Conservation (phyloP, 257 asterid species). For the Gentiana dahurica region DNA sequence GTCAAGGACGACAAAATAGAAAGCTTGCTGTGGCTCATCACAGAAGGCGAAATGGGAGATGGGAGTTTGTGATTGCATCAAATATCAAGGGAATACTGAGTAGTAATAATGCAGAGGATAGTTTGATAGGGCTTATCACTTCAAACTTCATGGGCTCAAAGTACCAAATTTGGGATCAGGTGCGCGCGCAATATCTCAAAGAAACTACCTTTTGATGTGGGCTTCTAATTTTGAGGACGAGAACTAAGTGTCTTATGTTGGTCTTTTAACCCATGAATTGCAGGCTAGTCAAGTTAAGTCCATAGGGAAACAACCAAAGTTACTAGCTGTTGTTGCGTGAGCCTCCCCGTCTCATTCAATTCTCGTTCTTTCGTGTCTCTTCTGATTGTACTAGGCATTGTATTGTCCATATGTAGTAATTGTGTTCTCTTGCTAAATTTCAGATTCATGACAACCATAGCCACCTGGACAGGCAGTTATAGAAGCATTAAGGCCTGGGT, state of each 20-base stretch:
- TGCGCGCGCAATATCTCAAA: conserved; percentile 3
- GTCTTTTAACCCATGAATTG: conserved; percentile 4
- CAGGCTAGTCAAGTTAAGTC: conserved; percentile 48
- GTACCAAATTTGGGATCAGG: conserved; percentile 82
- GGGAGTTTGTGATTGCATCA: conserved; percentile 70
- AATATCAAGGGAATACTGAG: conserved; percentile 33
- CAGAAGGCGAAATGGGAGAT: conserved; percentile 53
- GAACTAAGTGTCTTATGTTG: neutral
- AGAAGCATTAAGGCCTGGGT: conserved; percentile 86
- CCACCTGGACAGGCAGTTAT: conserved; percentile 77
- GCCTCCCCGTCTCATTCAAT: conserved; percentile 6
- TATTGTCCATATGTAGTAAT: neutral
- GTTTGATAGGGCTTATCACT: conserved; percentile 57
- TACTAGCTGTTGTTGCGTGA: conserved; percentile 65
- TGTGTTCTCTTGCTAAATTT: conserved; percentile 8
- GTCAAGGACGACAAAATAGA: conserved; percentile 82
- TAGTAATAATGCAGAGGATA: conserved; percentile 35
- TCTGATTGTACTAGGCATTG: neutral
- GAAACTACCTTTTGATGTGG: neutral
- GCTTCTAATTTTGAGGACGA: neutral
- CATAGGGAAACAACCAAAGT: conserved; percentile 39
- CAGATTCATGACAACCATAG: conserved; percentile 62
- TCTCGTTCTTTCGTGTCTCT: neutral
- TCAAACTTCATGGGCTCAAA: conserved; percentile 76
- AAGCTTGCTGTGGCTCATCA: conserved; percentile 82